Evolutionary conservation across 2,329 filamentous ascomycete genomes (phyloP).

Genomic region (Stachybotrys echinatus): DNA sequence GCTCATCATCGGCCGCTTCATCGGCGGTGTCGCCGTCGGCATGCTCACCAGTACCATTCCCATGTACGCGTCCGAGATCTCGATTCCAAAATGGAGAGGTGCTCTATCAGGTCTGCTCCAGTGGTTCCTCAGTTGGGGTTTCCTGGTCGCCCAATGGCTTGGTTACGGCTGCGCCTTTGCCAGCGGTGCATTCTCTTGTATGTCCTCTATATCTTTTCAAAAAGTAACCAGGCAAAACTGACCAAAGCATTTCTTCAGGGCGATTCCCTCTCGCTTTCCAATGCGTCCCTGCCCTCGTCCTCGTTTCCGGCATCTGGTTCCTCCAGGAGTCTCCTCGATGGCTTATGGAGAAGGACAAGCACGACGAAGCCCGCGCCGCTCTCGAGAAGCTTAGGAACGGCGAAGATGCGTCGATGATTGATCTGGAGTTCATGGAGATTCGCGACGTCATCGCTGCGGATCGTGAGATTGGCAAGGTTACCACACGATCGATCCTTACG

Average conservation of each 20-base stretch:
- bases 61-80: slow-evolving; percentile 38
- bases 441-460: slow-evolving; percentile 31
- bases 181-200: slow-evolving; percentile 19
- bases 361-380: slow-evolving; percentile 24
- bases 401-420: slow-evolving; percentile 24
- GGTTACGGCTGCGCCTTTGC: slow-evolving; percentile 24
- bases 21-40: slow-evolving; percentile 44
- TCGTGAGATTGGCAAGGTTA: slow-evolving; percentile 23
- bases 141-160: slow-evolving; percentile 31
- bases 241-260: slow-evolving; percentile 10
- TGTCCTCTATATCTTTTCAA: slow-evolving; percentile 6
- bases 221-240: background rate
- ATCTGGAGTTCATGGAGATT: slow-evolving; percentile 35
- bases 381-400: slow-evolving; percentile 25
- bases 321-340: slow-evolving; percentile 17
- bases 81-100: slow-evolving; percentile 30
- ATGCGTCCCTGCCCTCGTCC: slow-evolving; percentile 15
- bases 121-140: slow-evolving; percentile 38
- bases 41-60: slow-evolving; percentile 40
- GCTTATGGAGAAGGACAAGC: slow-evolving; percentile 28
- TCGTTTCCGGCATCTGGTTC: slow-evolving; percentile 16
- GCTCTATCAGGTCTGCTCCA: slow-evolving; percentile 34
- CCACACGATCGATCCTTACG: slow-evolving; percentile 36
- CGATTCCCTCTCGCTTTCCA: slow-evolving; percentile 25
- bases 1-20: slow-evolving; percentile 43